A percentile compares a stretch with the other conserved stretches of the same genome.
These are phyloP conservation scores for Pleurotus cornucopiae DNA, from an alignment of 768 basidiomycete genomes.

Conservation along the genomic window DNA sequence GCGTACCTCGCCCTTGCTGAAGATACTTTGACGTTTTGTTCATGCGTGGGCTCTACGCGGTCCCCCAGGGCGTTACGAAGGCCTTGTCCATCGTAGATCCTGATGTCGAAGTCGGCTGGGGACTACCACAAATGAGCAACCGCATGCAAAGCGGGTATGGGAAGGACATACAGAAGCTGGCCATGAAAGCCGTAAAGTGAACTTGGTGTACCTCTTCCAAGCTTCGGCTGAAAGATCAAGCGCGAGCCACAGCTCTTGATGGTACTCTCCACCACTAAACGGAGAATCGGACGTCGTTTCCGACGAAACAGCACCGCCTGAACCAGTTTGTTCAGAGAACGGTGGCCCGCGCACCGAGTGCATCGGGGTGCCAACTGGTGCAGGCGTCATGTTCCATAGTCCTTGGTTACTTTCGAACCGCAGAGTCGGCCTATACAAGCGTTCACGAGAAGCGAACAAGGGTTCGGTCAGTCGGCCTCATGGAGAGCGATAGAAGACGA, in stretches of 20 bases:
- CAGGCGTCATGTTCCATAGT: slow-evolving; percentile 36
- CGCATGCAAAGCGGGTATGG: slow-evolving; percentile 1
- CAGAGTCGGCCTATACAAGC: slow-evolving; percentile 34
- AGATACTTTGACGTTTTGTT: neutral
- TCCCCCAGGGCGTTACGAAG: slow-evolving; percentile 12
- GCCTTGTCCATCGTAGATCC: slow-evolving; percentile 30
- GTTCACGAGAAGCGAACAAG: neutral
- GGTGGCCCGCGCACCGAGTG: slow-evolving; percentile 30
- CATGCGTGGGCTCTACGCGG: neutral
- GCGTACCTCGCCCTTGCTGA: slow-evolving; percentile 41
- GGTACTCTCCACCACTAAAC: slow-evolving; percentile 19
- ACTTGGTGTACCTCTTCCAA: slow-evolving; percentile 39
- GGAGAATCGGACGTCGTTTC: neutral
- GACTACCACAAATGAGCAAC: slow-evolving; percentile 22
- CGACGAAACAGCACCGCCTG: slow-evolving; percentile 4
- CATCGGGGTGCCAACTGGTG: slow-evolving; percentile 33
- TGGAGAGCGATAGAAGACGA: neutral
- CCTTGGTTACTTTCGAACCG: slow-evolving; percentile 24
- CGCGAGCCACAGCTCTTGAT: slow-evolving; percentile 43
- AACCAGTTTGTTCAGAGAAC: no score
- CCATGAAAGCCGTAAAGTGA: slow-evolving; percentile 53
- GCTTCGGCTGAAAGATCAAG: slow-evolving; percentile 37
- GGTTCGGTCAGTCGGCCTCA: neutral
- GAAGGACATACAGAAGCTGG: slow-evolving; percentile 44
- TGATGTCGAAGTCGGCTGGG: slow-evolving; percentile 40